These are phyloP conservation scores for Cryptosporidium sp. DNA, from an alignment of 169 alveolate species.

Conservation along the genomic window DNA sequence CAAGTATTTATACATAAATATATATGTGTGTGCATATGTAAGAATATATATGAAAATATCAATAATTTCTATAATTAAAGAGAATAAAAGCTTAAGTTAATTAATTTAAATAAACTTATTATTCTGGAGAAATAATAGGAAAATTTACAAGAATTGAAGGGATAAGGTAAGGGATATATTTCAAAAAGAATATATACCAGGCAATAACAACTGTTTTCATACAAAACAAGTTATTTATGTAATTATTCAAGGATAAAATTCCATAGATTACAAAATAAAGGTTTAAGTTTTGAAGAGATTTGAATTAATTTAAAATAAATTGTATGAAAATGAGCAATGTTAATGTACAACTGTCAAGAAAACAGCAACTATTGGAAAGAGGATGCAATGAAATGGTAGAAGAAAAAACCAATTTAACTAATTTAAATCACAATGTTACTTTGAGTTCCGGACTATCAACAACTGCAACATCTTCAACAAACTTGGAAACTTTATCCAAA, in stretches of 20 bases:
- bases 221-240: not conserved
- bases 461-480: constrained; percentile 70
- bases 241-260: constrained; percentile 1
- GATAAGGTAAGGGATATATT: constrained; percentile 64
- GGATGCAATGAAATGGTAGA: constrained; percentile 48
- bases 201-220: not conserved
- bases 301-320: constrained; percentile 2
- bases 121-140: not conserved
- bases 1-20: not conserved
- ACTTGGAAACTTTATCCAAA: constrained; percentile 38
- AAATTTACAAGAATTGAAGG: constrained; percentile 8
- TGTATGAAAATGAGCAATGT: constrained; percentile 50
- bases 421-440: constrained; percentile 52
- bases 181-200: not conserved
- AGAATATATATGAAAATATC: not conserved
- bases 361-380: constrained; percentile 39
- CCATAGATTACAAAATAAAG: not conserved
- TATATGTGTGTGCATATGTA: not conserved
- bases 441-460: constrained; percentile 67
- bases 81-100: not conserved
- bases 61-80: not conserved
- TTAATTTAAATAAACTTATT: not conserved
- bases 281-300: not conserved
- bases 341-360: constrained; percentile 48
- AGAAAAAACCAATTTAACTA: constrained; percentile 21